phyloP scores from a whole-genome alignment of 2,329 filamentous ascomycete species.

The Dactylonectria estremocensis region DNA sequence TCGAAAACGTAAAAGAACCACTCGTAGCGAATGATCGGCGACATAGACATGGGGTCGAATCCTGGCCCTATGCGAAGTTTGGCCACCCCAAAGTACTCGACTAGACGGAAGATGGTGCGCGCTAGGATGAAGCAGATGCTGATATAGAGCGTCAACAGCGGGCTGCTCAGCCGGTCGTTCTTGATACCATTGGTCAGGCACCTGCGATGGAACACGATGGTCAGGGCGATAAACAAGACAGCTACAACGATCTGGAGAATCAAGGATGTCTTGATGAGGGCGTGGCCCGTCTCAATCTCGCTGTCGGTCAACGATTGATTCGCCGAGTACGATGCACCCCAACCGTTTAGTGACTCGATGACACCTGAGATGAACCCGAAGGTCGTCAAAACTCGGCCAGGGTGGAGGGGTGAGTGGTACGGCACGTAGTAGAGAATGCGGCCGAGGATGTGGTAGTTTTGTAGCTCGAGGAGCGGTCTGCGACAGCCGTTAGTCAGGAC shows the following conservation, averaged over 20 bases:
- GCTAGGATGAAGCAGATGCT: constrained; percentile 65
- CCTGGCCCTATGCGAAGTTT: constrained; percentile 56
- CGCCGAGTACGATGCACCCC: constrained; percentile 64
- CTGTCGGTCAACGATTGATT: constrained; percentile 59
- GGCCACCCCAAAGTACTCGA: constrained; percentile 71
- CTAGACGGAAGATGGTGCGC: constrained; percentile 70
- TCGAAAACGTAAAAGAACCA: constrained; percentile 75
- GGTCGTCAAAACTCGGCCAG: constrained; percentile 61
- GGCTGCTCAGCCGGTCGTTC: constrained; percentile 51
- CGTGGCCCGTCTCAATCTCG: constrained; percentile 59
- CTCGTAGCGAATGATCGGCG: constrained; percentile 68
- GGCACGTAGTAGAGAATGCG: constrained; percentile 71
- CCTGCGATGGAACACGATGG: constrained; percentile 64
- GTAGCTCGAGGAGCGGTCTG: constrained; percentile 71
- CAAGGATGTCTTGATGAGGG: constrained; percentile 66
- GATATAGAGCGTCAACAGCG: constrained; percentile 66
- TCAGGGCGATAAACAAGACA: constrained; percentile 63
- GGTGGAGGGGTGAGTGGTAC: constrained; percentile 68
- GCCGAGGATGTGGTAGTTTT: constrained; percentile 74
- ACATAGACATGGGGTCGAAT: constrained; percentile 56
- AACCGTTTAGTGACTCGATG: constrained; percentile 64
- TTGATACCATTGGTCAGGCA: constrained; percentile 56
- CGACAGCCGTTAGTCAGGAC: background rate
- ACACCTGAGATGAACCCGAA: constrained; percentile 63
- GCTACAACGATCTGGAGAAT: constrained; percentile 70